Conservation (phyloP, 1,284 basidiomycete genomes). For the Vanrija pseudolonga region DNA sequence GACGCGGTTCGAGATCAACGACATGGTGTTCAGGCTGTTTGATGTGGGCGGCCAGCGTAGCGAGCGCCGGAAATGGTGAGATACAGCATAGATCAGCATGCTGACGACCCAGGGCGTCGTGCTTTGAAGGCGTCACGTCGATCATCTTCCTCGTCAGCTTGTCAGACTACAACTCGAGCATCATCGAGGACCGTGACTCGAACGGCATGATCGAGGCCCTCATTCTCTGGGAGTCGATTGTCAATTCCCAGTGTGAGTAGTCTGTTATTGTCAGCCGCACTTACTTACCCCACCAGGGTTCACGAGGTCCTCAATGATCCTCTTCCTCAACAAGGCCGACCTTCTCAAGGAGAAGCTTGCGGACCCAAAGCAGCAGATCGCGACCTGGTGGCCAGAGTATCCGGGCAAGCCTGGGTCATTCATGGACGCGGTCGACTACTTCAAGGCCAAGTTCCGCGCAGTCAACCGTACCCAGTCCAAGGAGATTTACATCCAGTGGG, state of each 20-base stretch:
- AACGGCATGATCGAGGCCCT: slow-evolving; percentile 98
- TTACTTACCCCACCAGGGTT: slow-evolving; percentile 58
- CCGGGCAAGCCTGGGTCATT: slow-evolving; percentile 57
- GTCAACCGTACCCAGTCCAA: slow-evolving; percentile 80
- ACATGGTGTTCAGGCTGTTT: slow-evolving; percentile 61
- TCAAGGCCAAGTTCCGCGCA: slow-evolving; percentile 77
- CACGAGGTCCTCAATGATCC: slow-evolving; percentile 81
- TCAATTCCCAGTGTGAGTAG: slow-evolving; percentile 61
- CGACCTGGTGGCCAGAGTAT: slow-evolving; percentile 71
- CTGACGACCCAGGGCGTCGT: slow-evolving; percentile 47
- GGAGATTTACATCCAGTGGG: slow-evolving; percentile 88
- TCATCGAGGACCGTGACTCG: slow-evolving; percentile 92
- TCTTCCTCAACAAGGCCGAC: slow-evolving; percentile 89
- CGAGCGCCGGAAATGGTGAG: slow-evolving; percentile 83
- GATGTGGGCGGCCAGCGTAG: slow-evolving; percentile 93
- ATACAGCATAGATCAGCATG: slow-evolving; percentile 53
- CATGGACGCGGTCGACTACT: slow-evolving; percentile 61
- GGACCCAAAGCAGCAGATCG: slow-evolving; percentile 67
- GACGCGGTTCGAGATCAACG: slow-evolving; percentile 65
- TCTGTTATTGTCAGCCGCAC: neutral
- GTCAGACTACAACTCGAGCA: slow-evolving; percentile 91
- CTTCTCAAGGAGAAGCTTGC: slow-evolving; percentile 78
- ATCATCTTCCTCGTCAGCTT: slow-evolving; percentile 89
- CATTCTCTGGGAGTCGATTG: slow-evolving; percentile 92
- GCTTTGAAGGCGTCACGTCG: slow-evolving; percentile 92